Percentiles rank a stretch among this genome's conserved stretches.
These are phyloP conservation scores for Echinosophora koreensis DNA, from an alignment of 306 rosid species.

Conservation along the genomic window DNA sequence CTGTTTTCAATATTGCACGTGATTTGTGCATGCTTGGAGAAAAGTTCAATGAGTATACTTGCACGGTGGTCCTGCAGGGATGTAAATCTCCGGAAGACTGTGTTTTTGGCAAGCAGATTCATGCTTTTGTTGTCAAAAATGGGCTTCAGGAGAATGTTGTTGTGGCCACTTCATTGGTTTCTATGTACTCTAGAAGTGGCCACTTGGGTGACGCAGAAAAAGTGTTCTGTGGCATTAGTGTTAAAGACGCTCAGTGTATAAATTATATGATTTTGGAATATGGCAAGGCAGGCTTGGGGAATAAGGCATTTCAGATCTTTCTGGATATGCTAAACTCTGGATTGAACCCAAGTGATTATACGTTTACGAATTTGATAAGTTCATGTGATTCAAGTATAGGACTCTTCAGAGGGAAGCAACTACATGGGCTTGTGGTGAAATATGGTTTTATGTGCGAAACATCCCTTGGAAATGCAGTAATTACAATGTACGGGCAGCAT, in stretches of 20 bases:
- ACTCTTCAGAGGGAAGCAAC: constrained; percentile 49
- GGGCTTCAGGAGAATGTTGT: constrained; percentile 54
- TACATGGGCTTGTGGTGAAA: constrained; percentile 59
- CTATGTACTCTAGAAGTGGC: constrained; percentile 59
- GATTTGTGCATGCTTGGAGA: constrained; percentile 53
- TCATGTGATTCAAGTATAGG: constrained; percentile 44
- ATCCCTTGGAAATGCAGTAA: constrained; percentile 57
- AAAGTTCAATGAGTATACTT: constrained; percentile 64
- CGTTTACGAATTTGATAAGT: constrained; percentile 58
- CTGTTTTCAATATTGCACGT: constrained; percentile 48
- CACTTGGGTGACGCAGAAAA: constrained; percentile 54
- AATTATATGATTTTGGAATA: constrained; percentile 66
- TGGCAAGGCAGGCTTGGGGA: constrained; percentile 56
- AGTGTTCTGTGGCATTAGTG: constrained; percentile 47
- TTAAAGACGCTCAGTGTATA: constrained; percentile 58
- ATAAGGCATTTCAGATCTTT: constrained; percentile 51
- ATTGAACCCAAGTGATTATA: constrained; percentile 50
- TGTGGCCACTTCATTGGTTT: constrained; percentile 63
- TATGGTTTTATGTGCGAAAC: constrained; percentile 51
- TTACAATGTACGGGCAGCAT: constrained; percentile 62
- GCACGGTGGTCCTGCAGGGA: constrained; percentile 59
- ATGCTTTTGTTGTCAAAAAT: constrained; percentile 55
- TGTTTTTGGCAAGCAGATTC: constrained; percentile 56
- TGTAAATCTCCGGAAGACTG: constrained; percentile 45
- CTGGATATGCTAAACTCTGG: constrained; percentile 53